These are phyloP conservation scores for Lactifluus subvellereus DNA, from an alignment of 768 basidiomycete genomes.

Conservation along the genomic window DNA sequence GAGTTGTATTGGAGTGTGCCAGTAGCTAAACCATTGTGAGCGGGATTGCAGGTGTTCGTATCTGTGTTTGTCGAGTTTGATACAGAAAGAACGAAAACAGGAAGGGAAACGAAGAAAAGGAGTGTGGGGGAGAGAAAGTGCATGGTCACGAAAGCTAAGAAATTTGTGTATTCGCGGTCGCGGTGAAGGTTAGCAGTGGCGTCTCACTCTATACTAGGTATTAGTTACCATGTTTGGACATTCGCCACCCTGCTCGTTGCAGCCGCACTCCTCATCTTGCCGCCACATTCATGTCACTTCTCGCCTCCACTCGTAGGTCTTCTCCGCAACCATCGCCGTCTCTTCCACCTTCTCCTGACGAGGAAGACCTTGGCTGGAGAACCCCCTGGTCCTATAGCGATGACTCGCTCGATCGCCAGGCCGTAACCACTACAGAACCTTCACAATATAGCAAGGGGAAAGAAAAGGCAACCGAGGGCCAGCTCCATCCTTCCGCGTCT, in stretches of 20 bases:
- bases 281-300: constrained; percentile 7
- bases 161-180: too few species aligned
- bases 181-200: background rate
- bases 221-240: background rate
- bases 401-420: constrained; percentile 2
- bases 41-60: constrained; percentile 45
- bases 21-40: constrained; percentile 60
- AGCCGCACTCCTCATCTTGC: background rate
- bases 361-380: constrained; percentile 20
- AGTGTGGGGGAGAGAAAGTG: constrained; percentile 40
- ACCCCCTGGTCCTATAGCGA: constrained; percentile 10
- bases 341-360: constrained; percentile 14
- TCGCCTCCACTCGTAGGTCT: background rate
- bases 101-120: constrained; percentile 44
- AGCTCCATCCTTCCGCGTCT: background rate
- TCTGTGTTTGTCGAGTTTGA: constrained; percentile 36
- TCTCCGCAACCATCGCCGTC: constrained; percentile 1
- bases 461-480: background rate
- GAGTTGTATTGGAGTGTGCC: constrained; percentile 77
- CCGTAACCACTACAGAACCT: background rate
- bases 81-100: constrained; percentile 13
- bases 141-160: constrained; percentile 22
- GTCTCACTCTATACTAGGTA: background rate
- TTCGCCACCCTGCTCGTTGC: background rate
- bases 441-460: constrained; percentile 20